Evolutionary conservation across 352 stramenopile species (phyloP).

Genomic region (Pythium rhizo-oryzae): DNA sequence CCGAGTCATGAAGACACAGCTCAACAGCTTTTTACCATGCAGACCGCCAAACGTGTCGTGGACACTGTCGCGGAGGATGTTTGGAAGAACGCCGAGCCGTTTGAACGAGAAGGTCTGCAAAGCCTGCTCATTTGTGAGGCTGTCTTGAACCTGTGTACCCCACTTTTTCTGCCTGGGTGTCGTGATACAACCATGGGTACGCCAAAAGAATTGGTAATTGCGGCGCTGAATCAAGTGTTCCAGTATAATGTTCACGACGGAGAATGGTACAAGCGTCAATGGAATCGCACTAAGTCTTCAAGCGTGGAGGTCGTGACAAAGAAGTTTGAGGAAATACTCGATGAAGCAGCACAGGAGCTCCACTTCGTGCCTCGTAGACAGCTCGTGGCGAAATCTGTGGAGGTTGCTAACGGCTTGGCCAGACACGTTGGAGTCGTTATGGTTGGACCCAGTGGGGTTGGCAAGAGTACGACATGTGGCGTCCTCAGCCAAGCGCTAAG

Average conservation of each 20-base stretch:
- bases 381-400: slow-evolving; percentile 9
- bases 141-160: slow-evolving; percentile 16
- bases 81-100: slow-evolving; percentile 21
- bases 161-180: background rate
- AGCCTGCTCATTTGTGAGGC: slow-evolving; percentile 26
- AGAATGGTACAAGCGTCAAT: slow-evolving; percentile 32
- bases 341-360: slow-evolving; percentile 21
- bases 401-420: slow-evolving; percentile 9
- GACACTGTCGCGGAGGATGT: slow-evolving; percentile 4
- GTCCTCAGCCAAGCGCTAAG: slow-evolving; percentile 20
- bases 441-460: slow-evolving; percentile 24
- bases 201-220: background rate
- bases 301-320: background rate
- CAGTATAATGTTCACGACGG: slow-evolving; percentile 16
- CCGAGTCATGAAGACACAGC: background rate
- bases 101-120: slow-evolving; percentile 30
- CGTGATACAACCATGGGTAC: background rate
- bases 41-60: slow-evolving; percentile 22
- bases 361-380: slow-evolving; percentile 21
- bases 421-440: slow-evolving; percentile 17
- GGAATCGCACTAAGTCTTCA: slow-evolving; percentile 14
- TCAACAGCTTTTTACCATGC: slow-evolving; percentile 8
- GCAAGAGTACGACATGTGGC: slow-evolving; percentile 19
- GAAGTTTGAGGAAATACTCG: slow-evolving; percentile 16
- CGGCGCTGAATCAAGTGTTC: slow-evolving; percentile 19